Percentiles rank a stretch among this genome's conserved stretches.
Conservation (phyloP, 2,329 filamentous ascomycete genomes). For the Microthyrium microscopicum region DNA sequence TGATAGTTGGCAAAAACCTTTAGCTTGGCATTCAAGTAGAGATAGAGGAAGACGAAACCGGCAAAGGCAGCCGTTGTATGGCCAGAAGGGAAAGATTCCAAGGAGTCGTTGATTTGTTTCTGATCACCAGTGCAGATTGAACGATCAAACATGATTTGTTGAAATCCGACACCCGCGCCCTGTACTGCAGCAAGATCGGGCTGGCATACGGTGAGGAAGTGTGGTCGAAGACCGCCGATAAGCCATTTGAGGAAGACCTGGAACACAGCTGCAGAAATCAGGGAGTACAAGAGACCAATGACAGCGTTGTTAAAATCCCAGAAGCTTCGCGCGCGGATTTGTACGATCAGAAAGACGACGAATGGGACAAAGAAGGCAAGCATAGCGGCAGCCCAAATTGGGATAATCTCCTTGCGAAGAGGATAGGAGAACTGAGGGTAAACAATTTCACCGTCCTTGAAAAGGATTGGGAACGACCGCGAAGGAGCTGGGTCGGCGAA, state of each 20-base stretch:
- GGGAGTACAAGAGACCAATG: constrained; percentile 48
- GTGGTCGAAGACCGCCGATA: constrained; percentile 18
- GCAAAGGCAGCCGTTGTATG: constrained; percentile 60
- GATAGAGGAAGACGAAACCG: constrained; percentile 51
- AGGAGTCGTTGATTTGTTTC: constrained; percentile 37
- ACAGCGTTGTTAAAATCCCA: constrained; percentile 49
- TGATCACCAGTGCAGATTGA: constrained; percentile 54
- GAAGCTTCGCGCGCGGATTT: constrained; percentile 42
- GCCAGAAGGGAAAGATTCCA: constrained; percentile 57
- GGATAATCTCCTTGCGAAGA: constrained; percentile 51
- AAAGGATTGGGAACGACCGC: constrained; percentile 53
- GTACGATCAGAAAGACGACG: constrained; percentile 44
- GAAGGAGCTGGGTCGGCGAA: constrained; percentile 47
- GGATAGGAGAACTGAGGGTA: constrained; percentile 57
- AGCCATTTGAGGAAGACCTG: constrained; percentile 17
- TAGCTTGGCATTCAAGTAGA: constrained; percentile 65
- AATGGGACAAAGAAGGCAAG: constrained; percentile 50
- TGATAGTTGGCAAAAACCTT: constrained; percentile 61
- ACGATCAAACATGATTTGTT: background rate
- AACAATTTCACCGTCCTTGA: constrained; percentile 50
- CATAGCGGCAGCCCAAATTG: constrained; percentile 54
- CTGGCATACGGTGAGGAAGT: constrained; percentile 39
- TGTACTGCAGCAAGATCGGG: constrained; percentile 37
- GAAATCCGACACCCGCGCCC: background rate
- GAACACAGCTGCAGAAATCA: constrained; percentile 15